Conservation (phyloP, 208 protist species). For the Trypanosoma brucei region DNA sequence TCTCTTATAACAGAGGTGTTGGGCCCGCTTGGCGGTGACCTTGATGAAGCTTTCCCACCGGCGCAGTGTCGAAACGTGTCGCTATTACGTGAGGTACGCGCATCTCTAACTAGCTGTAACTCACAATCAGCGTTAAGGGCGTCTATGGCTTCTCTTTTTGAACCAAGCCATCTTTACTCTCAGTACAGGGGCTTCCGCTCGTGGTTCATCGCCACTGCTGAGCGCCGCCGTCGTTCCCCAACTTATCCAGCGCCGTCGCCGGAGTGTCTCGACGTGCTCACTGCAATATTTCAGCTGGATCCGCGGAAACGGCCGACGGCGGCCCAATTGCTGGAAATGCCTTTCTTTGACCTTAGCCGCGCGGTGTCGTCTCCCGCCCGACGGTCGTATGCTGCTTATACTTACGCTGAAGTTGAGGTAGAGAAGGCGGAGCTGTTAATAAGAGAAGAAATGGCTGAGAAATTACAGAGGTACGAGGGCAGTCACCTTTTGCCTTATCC, state of each 20-base stretch:
- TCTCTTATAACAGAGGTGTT: constrained; percentile 63
- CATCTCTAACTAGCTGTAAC: constrained; percentile 7
- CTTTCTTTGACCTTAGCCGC: constrained; percentile 49
- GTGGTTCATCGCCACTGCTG: constrained; percentile 64
- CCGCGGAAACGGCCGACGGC: constrained; percentile 64
- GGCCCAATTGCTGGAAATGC: constrained; percentile 69
- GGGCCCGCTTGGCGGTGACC: constrained; percentile 43
- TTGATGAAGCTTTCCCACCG: constrained; percentile 34
- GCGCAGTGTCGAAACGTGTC: constrained; percentile 40
- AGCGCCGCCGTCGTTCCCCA: constrained; percentile 40
- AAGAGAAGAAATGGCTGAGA: constrained; percentile 22
- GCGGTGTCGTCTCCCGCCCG: background rate
- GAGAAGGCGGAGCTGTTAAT: constrained; percentile 17
- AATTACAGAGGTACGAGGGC: constrained; percentile 19
- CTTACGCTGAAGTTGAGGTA: background rate
- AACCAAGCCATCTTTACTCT: constrained; percentile 52
- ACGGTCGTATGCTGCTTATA: background rate
- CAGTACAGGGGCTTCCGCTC: constrained; percentile 61
- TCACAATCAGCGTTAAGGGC: constrained; percentile 16
- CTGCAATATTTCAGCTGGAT: constrained; percentile 67
- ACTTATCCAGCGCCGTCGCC: constrained; percentile 39
- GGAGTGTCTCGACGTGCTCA: constrained; percentile 72
- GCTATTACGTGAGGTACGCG: constrained; percentile 36
- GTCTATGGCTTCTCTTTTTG: constrained; percentile 44
- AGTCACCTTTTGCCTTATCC: constrained; percentile 26